Evolutionary conservation across 176 grass and related monocot genomes (phyloP), one percentile per base, ranked within the genome.

Genomic region (Oryza meyeriana): DNA sequence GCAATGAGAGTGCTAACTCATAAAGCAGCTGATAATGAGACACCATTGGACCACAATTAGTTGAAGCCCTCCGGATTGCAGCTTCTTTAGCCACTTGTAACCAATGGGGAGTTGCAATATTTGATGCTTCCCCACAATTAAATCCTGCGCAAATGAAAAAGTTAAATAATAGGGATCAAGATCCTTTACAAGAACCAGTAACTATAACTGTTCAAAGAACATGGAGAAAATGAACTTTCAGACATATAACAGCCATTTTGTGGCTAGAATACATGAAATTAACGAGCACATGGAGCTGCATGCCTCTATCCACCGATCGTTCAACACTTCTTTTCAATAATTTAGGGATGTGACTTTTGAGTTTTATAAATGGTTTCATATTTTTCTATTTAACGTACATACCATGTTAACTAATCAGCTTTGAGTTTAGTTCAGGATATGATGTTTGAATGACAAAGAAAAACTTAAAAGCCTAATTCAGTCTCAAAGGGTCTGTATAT

Each of bases 1-100:
- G 83, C 62, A 86, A 89, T 85, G 96, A 95, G 36, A 95, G 48
- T 88, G 96, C 91, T 86, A 99, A 80, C 64, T 92, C 69, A 79
- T 99, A 95, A 87, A 99, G 96, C 61, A 99, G 91, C 77, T 99
- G 96, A 93, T 94, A 99, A 88, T 99, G 96, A 88, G 96, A 99
- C 58, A 99, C 91, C 96, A 99, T 90, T 32, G 96, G 96, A 73
- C 91, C 91, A 81, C 85, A 93, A 87, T 99, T 99, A 81, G 93
- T 95, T 48, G 96, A 99, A 95, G 96, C 96, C 89, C 96, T 95
- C 87, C 96, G 83, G 83, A 99, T 91, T 84, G 96, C 96, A 88
- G 96, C 96, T 80, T 99, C 93, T 92, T 99, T 99, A 76, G 96
- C 96, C 68, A 99, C 91, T 65, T 88, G 80, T 81, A 99, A 91